These are phyloP conservation scores for Ustilago sp. DNA, from an alignment of 1,284 basidiomycete species.

Conservation along the genomic window DNA sequence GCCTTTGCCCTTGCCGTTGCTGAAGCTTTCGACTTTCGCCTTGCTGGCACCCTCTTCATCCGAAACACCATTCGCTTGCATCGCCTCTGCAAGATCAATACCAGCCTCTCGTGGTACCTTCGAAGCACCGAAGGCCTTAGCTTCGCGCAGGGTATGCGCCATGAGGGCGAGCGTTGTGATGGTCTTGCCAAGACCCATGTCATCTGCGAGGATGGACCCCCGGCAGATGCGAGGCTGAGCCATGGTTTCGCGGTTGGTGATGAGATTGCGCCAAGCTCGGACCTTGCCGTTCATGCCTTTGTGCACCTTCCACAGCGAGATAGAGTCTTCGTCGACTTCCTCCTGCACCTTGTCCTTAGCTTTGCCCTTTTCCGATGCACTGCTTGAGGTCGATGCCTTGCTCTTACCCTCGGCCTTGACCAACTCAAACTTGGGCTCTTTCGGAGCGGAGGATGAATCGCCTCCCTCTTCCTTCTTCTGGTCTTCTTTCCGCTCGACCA, in stretches of 20 bases:
- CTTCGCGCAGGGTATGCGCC: slow-evolving; percentile 82
- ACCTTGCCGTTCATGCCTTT: slow-evolving; percentile 72
- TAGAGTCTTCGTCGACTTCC: slow-evolving; percentile 70
- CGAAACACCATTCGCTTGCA: slow-evolving; percentile 11
- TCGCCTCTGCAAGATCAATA: slow-evolving; percentile 15
- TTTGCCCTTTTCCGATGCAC: neutral
- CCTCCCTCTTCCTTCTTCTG: neutral
- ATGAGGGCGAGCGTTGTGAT: slow-evolving; percentile 91
- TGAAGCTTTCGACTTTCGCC: slow-evolving; percentile 8
- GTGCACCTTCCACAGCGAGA: slow-evolving; percentile 81
- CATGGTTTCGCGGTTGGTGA: slow-evolving; percentile 82
- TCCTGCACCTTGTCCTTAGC: slow-evolving; percentile 13
- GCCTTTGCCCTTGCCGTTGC: slow-evolving; percentile 9
- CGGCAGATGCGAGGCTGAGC: slow-evolving; percentile 78
- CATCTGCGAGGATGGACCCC: slow-evolving; percentile 82
- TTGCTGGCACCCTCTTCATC: slow-evolving; percentile 6
- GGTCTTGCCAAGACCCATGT: slow-evolving; percentile 96
- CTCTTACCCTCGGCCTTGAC: slow-evolving; percentile 18
- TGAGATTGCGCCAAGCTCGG: slow-evolving; percentile 78
- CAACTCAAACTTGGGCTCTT: neutral
- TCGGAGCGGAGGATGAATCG: neutral
- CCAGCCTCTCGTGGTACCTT: slow-evolving; percentile 18
- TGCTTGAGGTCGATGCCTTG: slow-evolving; percentile 1
- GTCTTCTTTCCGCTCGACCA: slow-evolving; percentile 23
- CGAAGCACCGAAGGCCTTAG: slow-evolving; percentile 76